Base-by-base conservation (phyloP, 768 basidiomycete genomes). In the Cubamyces sp. region DNA sequence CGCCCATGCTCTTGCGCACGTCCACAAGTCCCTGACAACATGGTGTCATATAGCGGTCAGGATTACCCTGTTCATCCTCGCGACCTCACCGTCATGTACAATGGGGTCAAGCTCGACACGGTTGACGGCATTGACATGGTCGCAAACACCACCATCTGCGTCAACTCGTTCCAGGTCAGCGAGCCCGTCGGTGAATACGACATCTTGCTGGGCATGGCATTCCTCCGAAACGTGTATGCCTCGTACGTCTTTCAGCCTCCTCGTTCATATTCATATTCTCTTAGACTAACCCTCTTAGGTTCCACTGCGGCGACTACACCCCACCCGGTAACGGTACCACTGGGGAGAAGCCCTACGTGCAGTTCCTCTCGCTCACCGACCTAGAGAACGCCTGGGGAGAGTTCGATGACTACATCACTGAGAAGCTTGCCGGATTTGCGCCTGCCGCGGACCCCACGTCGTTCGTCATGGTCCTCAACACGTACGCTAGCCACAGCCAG, bases 131-230 rank as follows among this genome's bases (percentile, higher is more conserved):
- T 50, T 19, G 30, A 23, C 39, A 18, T 57, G 21, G 19, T 60
- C 25, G 56, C 60, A 30, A 66, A 68, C 64, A 21, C 53, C n/a
- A 61, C 68, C 64, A 61, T 66, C 26, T 75, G 75, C 57, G 60
- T 63, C 16, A 73, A 74, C 60, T 59, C 71, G 0, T 73, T 70
- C 56, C 64, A 83, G 5, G 87, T 87, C 5, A 88, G 89, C 73
- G 84, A 85, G 76, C 46, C 41, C 51, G n/a, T 48, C 60, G 37
- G 53, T 48, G 9, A 59, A 52, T 52, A 51, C 25, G 75, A 75
- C 56, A 65, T 73, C 40, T 61, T 75, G 48, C 64, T 74, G 26
- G 74, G 75, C 19, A 72, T 72, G 57, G 67, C 69, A 25, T 72
- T 76, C 68, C 68, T 76, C 26, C 70, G 74, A 50, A 75, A 74